These are phyloP conservation scores for Dactylonectria estremocensis DNA, from an alignment of 2,329 filamentous ascomycete species.

Conservation along the genomic window DNA sequence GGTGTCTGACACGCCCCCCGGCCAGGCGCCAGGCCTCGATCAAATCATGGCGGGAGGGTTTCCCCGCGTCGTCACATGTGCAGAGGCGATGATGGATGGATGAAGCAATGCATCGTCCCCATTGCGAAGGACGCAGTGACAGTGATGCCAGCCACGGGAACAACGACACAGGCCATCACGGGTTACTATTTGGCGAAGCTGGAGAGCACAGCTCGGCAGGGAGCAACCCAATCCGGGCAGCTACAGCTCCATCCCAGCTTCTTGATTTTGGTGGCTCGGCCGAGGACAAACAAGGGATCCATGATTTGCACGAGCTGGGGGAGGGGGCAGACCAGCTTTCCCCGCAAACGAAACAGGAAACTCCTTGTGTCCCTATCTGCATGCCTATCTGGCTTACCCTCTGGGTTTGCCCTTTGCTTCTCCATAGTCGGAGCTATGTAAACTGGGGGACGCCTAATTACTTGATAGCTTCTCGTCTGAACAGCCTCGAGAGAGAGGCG, in stretches of 20 bases:
- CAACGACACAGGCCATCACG: not conserved
- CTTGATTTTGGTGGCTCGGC: not conserved
- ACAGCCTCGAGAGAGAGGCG: no score
- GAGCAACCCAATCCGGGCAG: not conserved
- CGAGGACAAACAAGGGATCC: not conserved
- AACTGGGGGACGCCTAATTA: not conserved
- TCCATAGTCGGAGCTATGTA: not conserved
- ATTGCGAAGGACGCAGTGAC: not conserved
- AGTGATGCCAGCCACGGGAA: not conserved
- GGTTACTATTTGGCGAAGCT: not conserved
- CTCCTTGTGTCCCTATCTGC: not conserved
- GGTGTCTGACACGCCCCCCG: not conserved
- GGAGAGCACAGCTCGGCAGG: not conserved
- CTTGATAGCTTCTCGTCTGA: no score
- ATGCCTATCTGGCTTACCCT: not conserved
- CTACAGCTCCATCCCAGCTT: not conserved
- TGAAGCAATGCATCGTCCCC: not conserved
- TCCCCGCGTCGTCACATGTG: slow-evolving; percentile 32
- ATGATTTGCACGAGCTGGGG: not conserved
- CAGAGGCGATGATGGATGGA: slow-evolving; percentile 18
- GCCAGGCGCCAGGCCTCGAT: not conserved
- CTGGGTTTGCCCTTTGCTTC: not conserved
- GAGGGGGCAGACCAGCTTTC: not conserved
- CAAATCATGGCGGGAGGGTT: slow-evolving; percentile 3
- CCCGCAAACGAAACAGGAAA: not conserved